These are phyloP conservation scores for Pseudotsuga menziesii DNA, from an alignment of 75 land plant genomes.

Conservation along the genomic window DNA sequence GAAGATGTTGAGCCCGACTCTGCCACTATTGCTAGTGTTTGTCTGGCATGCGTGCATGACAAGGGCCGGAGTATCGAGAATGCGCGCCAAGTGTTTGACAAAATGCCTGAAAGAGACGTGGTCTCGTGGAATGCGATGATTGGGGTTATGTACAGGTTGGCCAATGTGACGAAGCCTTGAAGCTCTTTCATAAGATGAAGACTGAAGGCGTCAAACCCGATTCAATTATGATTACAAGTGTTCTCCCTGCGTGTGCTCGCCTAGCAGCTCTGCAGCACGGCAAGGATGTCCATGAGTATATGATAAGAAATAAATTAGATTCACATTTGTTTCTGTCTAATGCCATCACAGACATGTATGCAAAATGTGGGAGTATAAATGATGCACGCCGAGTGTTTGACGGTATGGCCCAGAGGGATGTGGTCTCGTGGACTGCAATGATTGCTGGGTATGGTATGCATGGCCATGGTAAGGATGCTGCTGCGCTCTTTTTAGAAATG, in stretches of 20 bases:
- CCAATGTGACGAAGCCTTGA: constrained; percentile 1
- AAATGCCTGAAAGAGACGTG: background rate
- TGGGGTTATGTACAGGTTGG: constrained; percentile 10
- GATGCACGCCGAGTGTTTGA: constrained; percentile 17
- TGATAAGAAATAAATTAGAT: background rate
- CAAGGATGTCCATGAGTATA: constrained; percentile 6
- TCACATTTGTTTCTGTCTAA: constrained; percentile 7
- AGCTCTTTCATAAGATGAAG: constrained; percentile 7
- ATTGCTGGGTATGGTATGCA: constrained; percentile 18
- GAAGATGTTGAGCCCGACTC: background rate
- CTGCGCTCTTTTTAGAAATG: background rate
- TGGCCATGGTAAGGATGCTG: constrained; percentile 8
- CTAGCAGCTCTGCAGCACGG: constrained; percentile 6
- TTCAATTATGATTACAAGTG: constrained; percentile 1
- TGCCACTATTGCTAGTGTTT: background rate
- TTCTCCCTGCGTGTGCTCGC: constrained; percentile 14
- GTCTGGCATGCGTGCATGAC: constrained; percentile 4
- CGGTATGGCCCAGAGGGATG: constrained; percentile 3
- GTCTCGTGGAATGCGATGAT: constrained; percentile 19
- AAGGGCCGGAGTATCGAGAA: constrained; percentile 9
- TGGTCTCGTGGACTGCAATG: constrained; percentile 22
- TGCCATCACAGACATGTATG: constrained; percentile 18
- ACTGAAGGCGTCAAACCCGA: constrained; percentile 13
- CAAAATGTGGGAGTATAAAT: constrained; percentile 20
- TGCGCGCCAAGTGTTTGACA: constrained; percentile 14